Base-by-base conservation (phyloP, 352 stramenopile genomes). In the Phytophthora palmivora region DNA sequence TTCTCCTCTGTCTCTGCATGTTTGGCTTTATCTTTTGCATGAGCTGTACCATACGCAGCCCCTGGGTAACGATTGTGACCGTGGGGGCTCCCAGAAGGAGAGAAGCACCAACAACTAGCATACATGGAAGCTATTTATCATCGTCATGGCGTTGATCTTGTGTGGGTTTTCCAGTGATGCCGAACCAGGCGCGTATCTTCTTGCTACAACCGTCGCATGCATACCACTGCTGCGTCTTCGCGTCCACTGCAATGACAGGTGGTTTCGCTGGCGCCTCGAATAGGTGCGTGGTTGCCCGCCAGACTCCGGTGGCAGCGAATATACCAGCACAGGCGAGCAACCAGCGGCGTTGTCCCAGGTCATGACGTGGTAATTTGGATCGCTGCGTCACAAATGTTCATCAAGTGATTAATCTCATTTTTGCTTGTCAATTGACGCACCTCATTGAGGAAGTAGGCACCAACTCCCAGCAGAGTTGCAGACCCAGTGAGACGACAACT, bases 401-500 rank as follows among this genome's bases (percentile, higher is more conserved):
- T n/a, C n/a, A n/a, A n/a, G n/a, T n/a, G n/a, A n/a, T n/a, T n/a
- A n/a, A 28, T 28, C 3, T 28, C 24, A 28, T 28, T 6, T 3
- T 28, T 28, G 3, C 3, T 28, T 28, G 24, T 28, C 24, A 28
- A 0, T 45, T 36, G 26, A 64, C 42, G 44, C 41, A 88, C 81
- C 74, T 86, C 74, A 34, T 84, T 58, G 55, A 86, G 61, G 43
- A 89, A 88, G 48, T 85, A 91, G 22, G 58, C 66, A 8, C 77
- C 79, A 6, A 89, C 63, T 12, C 79, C 79, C 6, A 81, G 48
- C 24, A 91, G 59, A n/a, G 77, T 88, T 28, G 66, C 16, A 6
- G 75, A 85, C 30, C 79, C 82, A 1, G 74, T 87, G 26, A 91
- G 38, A 46, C 78, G 79, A 45, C 82, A 91, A 34, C 82, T 91